Evolutionary conservation across 2,329 filamentous ascomycete genomes (phyloP), one percentile per base, ranked within the genome.

Genomic region (Orbilia oligospora): DNA sequence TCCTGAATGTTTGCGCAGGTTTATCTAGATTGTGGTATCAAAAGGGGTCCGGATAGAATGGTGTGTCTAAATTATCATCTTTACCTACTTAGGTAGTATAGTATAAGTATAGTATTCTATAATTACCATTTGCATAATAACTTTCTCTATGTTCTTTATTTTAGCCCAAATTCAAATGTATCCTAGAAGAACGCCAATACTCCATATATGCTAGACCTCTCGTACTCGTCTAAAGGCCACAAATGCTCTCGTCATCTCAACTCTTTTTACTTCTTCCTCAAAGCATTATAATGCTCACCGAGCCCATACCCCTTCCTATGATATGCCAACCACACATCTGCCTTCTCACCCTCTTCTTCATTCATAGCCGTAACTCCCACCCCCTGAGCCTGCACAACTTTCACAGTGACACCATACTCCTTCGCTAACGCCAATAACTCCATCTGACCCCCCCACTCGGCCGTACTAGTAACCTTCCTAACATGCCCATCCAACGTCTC

Each of bases 271-370:
- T 33, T 64, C 73, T 83, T 88, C 33, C 58, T 69, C 83, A 99
- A 85, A 67, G 94, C 97, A 84, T 99, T 99, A 85, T 99, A 99
- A 85, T 99, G 96, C 86, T 98, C 96, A 12, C 96, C 96, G 63
- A 99, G 86, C 0, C 95, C 95, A 84, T 97, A 98, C 61, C 93
- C 93, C 86, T 97, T 94, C 82, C 92, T 89, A 85, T 98, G 98
- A 85, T 98, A 99, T 41, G 94, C 95, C 84, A 99, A 84, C 95
- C 96, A 98, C 64, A 97, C 88, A 18, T 84, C 85, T 3, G 84
- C 85, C 30, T 84, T 83, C 16, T 81, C 84, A 5, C 82, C 83
- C 24, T 81, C 83, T 20, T 85, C 87, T 0, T 83, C 85, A 5
- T 82, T 82, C 80, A 89, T 88, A 81, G 88, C 87, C 80, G 98